Evolutionary conservation across 2,329 filamentous ascomycete genomes (phyloP).

Genomic region (Trichoderma lentiforme): DNA sequence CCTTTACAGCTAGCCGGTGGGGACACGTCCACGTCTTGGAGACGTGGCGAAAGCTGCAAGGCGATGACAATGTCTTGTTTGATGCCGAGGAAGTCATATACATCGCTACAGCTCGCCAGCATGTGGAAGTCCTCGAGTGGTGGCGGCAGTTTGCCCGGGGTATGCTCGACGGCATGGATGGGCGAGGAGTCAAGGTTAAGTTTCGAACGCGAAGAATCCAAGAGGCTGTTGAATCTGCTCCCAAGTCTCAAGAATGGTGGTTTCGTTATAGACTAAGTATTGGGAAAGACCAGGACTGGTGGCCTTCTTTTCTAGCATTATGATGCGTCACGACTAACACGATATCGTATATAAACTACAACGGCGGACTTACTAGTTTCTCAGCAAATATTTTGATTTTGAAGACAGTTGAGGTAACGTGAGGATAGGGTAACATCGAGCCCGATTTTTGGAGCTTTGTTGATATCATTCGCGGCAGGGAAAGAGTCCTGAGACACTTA

Average conservation of each 20-base stretch:
- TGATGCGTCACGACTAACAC: background rate
- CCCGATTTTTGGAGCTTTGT: background rate
- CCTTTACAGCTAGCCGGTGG: constrained; percentile 79
- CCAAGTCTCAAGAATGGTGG: constrained; percentile 84
- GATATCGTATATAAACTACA: background rate
- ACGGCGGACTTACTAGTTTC: background rate
- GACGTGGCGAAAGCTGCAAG: constrained; percentile 71
- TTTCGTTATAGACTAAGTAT: constrained; percentile 77
- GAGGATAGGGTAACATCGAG: background rate
- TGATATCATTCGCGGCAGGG: background rate
- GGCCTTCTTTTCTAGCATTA: constrained; percentile 71
- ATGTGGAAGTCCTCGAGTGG: constrained; percentile 85
- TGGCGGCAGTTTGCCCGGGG: constrained; percentile 70
- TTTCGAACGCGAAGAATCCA: constrained; percentile 96
- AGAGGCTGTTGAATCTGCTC: constrained; percentile 85
- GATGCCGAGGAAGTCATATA: constrained; percentile 75
- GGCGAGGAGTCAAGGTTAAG: constrained; percentile 67
- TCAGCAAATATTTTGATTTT: background rate
- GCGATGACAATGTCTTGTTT: constrained; percentile 65
- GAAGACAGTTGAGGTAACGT: background rate
- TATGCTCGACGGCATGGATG: constrained; percentile 52
- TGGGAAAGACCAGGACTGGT: constrained; percentile 78
- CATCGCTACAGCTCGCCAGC: constrained; percentile 81
- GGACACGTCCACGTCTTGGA: constrained; percentile 82
- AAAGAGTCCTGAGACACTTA: background rate